Conservation (phyloP, 495 filamentous ascomycete genomes). For the Endocarpon pusillum region DNA sequence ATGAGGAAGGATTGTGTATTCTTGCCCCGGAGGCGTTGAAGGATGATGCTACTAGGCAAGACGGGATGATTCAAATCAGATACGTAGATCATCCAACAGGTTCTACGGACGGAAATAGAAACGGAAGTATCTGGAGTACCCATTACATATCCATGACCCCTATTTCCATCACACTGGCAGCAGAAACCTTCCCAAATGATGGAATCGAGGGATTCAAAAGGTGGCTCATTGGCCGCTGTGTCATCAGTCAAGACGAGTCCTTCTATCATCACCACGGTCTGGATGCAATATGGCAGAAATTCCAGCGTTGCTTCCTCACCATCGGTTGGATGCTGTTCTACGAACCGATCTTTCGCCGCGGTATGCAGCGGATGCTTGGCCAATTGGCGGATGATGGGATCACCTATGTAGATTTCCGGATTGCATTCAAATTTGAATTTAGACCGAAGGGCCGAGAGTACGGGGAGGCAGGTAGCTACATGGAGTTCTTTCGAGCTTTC, state of each 20-base stretch:
- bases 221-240: conserved; percentile 63
- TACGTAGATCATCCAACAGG: conserved; percentile 35
- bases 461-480: conserved; percentile 42
- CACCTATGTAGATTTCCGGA: conserved; percentile 55
- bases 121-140: conserved; percentile 53
- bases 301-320: conserved; percentile 49
- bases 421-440: conserved; percentile 45
- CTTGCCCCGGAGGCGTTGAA: conserved; percentile 34
- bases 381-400: conserved; percentile 61
- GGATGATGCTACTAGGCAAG: conserved; percentile 25
- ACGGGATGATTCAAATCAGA: conserved; percentile 22
- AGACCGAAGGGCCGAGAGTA: conserved; percentile 37
- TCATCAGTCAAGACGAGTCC: conserved; percentile 51
- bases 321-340: conserved; percentile 64
- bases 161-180: conserved; percentile 44
- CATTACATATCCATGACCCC: conserved; percentile 38
- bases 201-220: conserved; percentile 51
- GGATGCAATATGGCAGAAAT: conserved; percentile 65
- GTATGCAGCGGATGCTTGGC: conserved; percentile 47
- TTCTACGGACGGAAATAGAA: conserved; percentile 7
- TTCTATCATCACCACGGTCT: conserved; percentile 67
- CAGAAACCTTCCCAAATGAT: conserved; percentile 52
- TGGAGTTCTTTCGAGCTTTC: conserved; percentile 49
- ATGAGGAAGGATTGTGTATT: conserved; percentile 61
- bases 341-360: conserved; percentile 76